Evolutionary conservation across 805 yeast genomes (phyloP), one percentile per base, ranked within the genome.

Genomic region (Sugiyamaella qingdaonensis): DNA sequence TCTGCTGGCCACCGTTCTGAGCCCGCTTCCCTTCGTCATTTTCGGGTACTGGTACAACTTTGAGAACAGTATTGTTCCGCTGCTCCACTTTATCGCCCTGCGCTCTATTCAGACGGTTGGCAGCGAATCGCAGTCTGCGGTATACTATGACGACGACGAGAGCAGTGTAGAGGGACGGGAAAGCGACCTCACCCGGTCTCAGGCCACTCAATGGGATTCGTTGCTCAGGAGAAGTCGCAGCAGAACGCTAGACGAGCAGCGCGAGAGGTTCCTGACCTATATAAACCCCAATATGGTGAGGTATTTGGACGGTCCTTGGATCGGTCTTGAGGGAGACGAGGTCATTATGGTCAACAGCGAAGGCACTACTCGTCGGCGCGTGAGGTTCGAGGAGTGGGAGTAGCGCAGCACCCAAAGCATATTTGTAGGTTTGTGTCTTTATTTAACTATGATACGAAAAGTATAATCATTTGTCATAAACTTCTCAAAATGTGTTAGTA

Each of bases 241-340:
- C 13, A 73, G 73, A 56, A 88, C 96, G 0, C 75, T 88, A 35
- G 96, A 88, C 65, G 96, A 88, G 65, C 72, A 83, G 48, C 75
- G 96, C 54, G 96, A 89, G 64, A 64, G 77, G 44, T 75, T 82
- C 61, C 85, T 81, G 58, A 81, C 81, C 7, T 92, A 90, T 61
- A 84, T 82, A 45, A 91, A 88, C 67, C 96, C 96, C 1, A 80
- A 80, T 58, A 68, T 88, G 59, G 75, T 84, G 0, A 79, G 78
- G 48, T 78, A 80, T 4, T 70, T 92, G 44, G 96, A 89, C 58
- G 95, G 95, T 0, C 97, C 98, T 0, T 80, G 95, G 80, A 73
- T 91, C 33, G 86, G 70, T 1, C 73, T 84, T 13, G 89, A 85
- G 56, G 81, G 81, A 1, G 75, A 74, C 29, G 77, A 78, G 55